Evolutionary conservation across 768 basidiomycete genomes (phyloP).

Genomic region (Boletus subcaerulescens): DNA sequence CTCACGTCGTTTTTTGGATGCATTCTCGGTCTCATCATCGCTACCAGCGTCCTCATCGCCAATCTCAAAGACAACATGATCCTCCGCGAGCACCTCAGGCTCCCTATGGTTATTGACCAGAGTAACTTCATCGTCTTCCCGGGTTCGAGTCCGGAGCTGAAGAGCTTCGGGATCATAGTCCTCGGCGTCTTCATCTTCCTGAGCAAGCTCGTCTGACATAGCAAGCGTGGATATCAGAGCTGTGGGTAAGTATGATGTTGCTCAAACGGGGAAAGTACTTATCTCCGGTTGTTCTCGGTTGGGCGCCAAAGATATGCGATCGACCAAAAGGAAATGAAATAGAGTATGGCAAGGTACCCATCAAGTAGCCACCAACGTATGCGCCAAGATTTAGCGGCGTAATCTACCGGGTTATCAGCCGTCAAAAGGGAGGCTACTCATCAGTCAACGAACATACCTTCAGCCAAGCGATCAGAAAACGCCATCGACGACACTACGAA

Average conservation of each 20-base stretch:
- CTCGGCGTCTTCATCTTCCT: conserved; percentile 91
- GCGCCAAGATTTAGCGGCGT: conserved; percentile 87
- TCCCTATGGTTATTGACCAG: conserved; percentile 61
- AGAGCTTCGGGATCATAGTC: conserved; percentile 86
- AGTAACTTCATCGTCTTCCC: conserved; percentile 66
- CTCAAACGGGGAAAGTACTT: conserved; percentile 34
- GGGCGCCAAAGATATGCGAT: conserved; percentile 95
- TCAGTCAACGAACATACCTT: conserved; percentile 51
- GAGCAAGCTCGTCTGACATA: conserved; percentile 95
- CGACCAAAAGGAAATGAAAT: conserved; percentile 71
- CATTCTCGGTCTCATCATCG: conserved; percentile 58
- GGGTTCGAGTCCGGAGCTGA: conserved; percentile 48
- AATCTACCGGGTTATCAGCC: conserved; percentile 53
- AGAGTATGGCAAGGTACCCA: conserved; percentile 89
- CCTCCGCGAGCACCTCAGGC: conserved; percentile 50
- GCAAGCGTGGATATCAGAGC: conserved; percentile 62
- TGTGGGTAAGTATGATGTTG: conserved; percentile 17
- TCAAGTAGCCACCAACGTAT: conserved; percentile 96
- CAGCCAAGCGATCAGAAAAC: conserved; percentile 86
- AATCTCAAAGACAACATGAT: conserved; percentile 86
- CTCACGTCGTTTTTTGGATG: conserved; percentile 48
- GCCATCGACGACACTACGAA: conserved; percentile 91
- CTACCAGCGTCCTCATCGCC: conserved; percentile 75
- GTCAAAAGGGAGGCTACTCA: neutral
- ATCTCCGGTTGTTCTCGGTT: conserved; percentile 84